Conservation (phyloP, 352 stramenopile species). For the Thraustochytrium striatum region DNA sequence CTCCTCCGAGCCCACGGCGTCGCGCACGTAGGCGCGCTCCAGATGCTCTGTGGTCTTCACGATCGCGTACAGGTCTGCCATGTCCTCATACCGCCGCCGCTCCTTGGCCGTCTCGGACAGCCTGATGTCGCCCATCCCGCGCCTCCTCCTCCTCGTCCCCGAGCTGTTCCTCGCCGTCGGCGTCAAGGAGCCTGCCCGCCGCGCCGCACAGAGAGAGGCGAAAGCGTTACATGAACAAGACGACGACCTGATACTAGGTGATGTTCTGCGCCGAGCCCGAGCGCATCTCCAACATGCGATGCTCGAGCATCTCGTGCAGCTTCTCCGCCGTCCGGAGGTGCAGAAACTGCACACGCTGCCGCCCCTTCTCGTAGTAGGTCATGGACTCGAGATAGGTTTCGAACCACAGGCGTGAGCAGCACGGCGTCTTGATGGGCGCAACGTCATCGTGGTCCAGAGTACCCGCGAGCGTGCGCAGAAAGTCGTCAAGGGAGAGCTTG, state of each 20-base stretch:
- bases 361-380: conserved; percentile 7
- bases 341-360: conserved; percentile 21
- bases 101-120: conserved; percentile 76
- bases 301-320: conserved; percentile 38
- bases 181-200: no score
- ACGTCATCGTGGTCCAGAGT: conserved; percentile 39
- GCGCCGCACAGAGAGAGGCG: no score
- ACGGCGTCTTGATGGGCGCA: conserved; percentile 40
- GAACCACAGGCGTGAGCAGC: conserved; percentile 44
- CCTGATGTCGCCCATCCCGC: conserved; percentile 61
- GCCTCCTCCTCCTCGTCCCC: background rate
- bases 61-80: conserved; percentile 90
- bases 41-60: conserved; percentile 95
- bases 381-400: conserved; percentile 40
- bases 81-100: conserved; percentile 73
- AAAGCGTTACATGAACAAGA: no score
- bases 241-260: no score
- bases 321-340: conserved; percentile 19
- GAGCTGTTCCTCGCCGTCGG: background rate
- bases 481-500: conserved; percentile 14
- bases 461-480: conserved; percentile 35
- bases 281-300: conserved; percentile 30
- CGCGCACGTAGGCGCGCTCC: conserved; percentile 90
- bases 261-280: no score
- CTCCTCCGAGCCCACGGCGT: conserved; percentile 84